A percentile compares a stretch with the other conserved stretches of the same genome.
phyloP scores from a whole-genome alignment of 805 yeast genomes.

The Candida dajiaensis region DNA sequence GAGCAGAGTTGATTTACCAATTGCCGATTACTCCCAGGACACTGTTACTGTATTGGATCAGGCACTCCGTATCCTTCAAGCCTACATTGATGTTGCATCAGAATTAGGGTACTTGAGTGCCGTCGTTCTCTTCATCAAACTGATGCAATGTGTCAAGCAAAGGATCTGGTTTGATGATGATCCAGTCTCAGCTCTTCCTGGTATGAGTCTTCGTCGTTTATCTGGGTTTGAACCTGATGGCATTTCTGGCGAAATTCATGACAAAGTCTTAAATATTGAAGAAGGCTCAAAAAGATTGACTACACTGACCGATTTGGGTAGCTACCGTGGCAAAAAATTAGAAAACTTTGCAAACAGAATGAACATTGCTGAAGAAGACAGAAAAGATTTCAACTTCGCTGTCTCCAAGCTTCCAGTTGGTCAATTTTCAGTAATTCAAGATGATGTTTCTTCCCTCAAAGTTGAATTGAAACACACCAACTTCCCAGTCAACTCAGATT shows the following conservation, averaged over 20 bases:
- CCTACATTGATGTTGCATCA: conserved; percentile 83
- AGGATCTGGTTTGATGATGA: conserved; percentile 82
- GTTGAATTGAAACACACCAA: conserved; percentile 52
- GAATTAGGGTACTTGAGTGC: conserved; percentile 70
- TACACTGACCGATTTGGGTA: conserved; percentile 13
- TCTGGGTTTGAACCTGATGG: conserved; percentile 17
- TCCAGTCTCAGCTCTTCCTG: conserved; percentile 38
- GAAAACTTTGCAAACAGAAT: conserved; percentile 27
- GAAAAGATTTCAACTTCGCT: conserved; percentile 45
- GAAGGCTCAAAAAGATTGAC: not conserved
- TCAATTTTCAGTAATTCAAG: conserved; percentile 35
- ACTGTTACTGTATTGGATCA: conserved; percentile 92
- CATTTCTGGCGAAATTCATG: conserved; percentile 7
- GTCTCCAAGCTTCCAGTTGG: conserved; percentile 62
- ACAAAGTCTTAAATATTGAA: not conserved
- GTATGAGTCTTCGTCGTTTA: conserved; percentile 17
- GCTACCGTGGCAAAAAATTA: conserved; percentile 32
- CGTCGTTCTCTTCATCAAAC: conserved; percentile 52
- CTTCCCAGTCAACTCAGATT: conserved; percentile 42
- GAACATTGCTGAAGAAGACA: conserved; percentile 35
- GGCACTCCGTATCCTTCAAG: conserved; percentile 88
- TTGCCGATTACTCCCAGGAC: conserved; percentile 93
- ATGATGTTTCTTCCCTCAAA: conserved; percentile 27
- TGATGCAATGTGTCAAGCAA: conserved; percentile 87
- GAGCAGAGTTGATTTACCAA: conserved; percentile 80